Evolutionary conservation across 768 basidiomycete species (phyloP).

Genomic region (Pholiota microspora): DNA sequence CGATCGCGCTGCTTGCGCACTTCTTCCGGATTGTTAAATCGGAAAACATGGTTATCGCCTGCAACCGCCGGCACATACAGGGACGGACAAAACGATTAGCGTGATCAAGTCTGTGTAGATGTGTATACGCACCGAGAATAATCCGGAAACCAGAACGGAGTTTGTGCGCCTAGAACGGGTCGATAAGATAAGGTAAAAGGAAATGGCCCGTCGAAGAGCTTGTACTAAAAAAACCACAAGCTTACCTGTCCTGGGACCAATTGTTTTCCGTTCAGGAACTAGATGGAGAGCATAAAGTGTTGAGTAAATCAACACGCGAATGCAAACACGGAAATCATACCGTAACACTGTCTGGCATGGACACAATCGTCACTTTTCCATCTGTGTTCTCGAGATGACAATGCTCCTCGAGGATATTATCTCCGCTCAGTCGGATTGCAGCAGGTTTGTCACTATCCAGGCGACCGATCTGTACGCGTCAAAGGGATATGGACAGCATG

Average conservation of each 20-base stretch:
- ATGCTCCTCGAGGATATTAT: conserved; percentile 89
- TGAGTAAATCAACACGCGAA: not conserved
- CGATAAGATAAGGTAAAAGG: not conserved
- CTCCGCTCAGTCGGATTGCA: conserved; percentile 90
- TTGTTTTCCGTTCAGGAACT: conserved; percentile 96
- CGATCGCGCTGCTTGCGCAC: conserved; percentile 90
- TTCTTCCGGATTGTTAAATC: conserved; percentile 95
- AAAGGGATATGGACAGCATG: not conserved
- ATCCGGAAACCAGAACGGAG: conserved; percentile 94
- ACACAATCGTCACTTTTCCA: conserved; percentile 80
- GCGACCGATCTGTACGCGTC: conserved; percentile 67
- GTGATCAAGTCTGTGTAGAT: conserved; percentile 8
- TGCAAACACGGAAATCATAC: conserved; percentile 38
- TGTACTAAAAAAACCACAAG: conserved; percentile 8
- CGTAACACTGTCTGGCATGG: conserved; percentile 79
- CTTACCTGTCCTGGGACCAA: conserved; percentile 73
- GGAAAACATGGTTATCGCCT: conserved; percentile 97
- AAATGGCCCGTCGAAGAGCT: not conserved
- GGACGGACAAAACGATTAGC: conserved; percentile 1
- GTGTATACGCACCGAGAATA: conserved; percentile 71
- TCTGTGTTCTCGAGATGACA: conserved; percentile 88
- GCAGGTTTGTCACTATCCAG: conserved; percentile 78
- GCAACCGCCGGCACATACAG: conserved; percentile 4
- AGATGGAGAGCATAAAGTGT: conserved; percentile 5
- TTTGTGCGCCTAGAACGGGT: conserved; percentile 60